Evolutionary conservation across 768 basidiomycete species (phyloP), one percentile per base, ranked within the genome.

Genomic region (Coprinellus aureogranulatus): DNA sequence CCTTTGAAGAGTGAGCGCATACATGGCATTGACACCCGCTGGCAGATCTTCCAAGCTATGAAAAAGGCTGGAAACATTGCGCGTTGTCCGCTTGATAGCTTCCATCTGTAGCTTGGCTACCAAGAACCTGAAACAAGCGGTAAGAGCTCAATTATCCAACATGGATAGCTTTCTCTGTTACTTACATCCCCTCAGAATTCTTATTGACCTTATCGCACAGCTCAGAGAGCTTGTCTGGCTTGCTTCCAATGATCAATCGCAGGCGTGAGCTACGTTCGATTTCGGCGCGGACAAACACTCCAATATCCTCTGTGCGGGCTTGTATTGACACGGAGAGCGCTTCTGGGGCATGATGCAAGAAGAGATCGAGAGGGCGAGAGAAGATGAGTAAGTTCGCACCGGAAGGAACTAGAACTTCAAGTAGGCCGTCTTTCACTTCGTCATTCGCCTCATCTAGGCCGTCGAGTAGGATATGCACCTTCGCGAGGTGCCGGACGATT

Each of bases 381-480:
- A 46, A 48, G 20, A 56, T 31, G 2, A 40, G 10, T 5, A 56
- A 39, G 22, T 49, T 56, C 30, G 31, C 55, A 3, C 37, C 47
- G 9, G 48, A 3, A 23, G 30, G 30, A 10, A 22, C 9, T 16
- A 56, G 14, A 2, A 31, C 31, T 16, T 18, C 4, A n/a, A 56
- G 20, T 3, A 56, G 30, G 6, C 39, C 55, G 34, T 47, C 16
- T 31, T 56, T 45, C 9, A 34, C 34, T 10, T 56, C 55, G n/a
- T 31, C 23, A 10, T 27, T 22, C 2, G 46, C 30, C 26, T 56
- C 55, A 56, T 56, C 55, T 22, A 56, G 27, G 2, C 45, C 55
- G 37, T 56, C 55, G 10, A 56, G 28, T 3, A 37, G 4, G 26
- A 25, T 34, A 31, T 22, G n/a, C 22, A n/a, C 23, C 45, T 22